Evolutionary conservation across 2,329 filamentous ascomycete species (phyloP), one percentile per base, ranked within the genome.

Genomic region (Verticillium zaregamsianum): DNA sequence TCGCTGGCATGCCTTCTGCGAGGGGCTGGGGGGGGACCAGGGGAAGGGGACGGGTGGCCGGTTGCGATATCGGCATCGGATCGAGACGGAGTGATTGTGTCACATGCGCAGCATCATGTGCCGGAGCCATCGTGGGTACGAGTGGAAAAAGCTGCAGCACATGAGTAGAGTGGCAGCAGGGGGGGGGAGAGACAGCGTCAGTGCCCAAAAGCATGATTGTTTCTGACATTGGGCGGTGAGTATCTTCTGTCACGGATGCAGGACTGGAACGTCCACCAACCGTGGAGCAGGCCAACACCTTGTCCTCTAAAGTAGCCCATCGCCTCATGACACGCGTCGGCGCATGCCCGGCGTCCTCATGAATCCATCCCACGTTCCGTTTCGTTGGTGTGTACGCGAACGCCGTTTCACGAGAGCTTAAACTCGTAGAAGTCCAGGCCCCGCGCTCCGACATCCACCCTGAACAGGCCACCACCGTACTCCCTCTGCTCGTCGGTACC

Each of bases 391-490:
- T 45, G 15, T 17, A 45, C 39, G 39, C 39, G 39, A 45, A 45
- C 39, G 37, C 39, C n/a, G 15, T 17, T 28, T 23, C 37, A 33
- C 57, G 54, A 32, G 60, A 87, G 75, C 76, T 82, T 87, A 74
- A 90, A 92, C 72, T 86, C 82, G 74, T 88, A 85, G 65, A 86
- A 80, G 59, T 81, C 79, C 70, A 87, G 68, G 0, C 92, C 91
- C 68, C 76, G 79, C 3, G 90, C 84, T 3, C 90, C 91, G 64
- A 96, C 91, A 71, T 95, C 85, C 57, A 94, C 83, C 73, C 82
- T 86, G 76, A 92, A 96, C 64, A 95, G 71, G 31, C 84, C 88
- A 2, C 93, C 93, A 37, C 88, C 86, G 63, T 86, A 83, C 73
- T 82, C 81, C 52, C 59, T 63, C 68, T 82, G 82, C 68, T 87